Conservation (phyloP, 1,284 basidiomycete genomes). For the Cryptococcus sp. region DNA sequence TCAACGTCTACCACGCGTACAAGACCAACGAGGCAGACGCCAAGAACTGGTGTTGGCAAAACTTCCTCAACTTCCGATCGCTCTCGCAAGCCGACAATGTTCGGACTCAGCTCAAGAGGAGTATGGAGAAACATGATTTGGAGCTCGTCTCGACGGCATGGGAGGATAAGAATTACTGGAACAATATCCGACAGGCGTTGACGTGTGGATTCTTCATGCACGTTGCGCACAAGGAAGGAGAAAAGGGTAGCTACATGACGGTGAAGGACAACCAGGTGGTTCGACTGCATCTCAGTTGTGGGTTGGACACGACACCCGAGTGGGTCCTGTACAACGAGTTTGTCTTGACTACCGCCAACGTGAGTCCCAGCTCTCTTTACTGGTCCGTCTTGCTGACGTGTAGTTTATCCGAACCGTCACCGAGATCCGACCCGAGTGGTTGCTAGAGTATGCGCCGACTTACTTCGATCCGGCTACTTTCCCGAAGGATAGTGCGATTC, state of each 20-base stretch:
- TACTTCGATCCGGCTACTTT: constrained; percentile 57
- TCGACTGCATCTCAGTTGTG: constrained; percentile 88
- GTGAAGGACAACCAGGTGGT: constrained; percentile 95
- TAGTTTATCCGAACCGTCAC: constrained; percentile 89
- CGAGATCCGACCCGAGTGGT: constrained; percentile 83
- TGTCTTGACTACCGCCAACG: constrained; percentile 74
- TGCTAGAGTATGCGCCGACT: constrained; percentile 69
- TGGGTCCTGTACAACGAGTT: constrained; percentile 99
- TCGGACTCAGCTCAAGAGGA: constrained; percentile 81
- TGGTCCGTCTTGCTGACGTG: not conserved
- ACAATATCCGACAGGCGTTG: constrained; percentile 75
- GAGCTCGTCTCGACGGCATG: constrained; percentile 66
- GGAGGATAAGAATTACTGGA: constrained; percentile 73
- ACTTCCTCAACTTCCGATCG: constrained; percentile 80
- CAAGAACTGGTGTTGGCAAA: constrained; percentile 86
- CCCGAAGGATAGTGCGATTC: constrained; percentile 37
- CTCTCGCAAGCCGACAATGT: constrained; percentile 93
- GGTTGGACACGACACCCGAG: constrained; percentile 86
- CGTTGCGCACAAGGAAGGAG: constrained; percentile 91
- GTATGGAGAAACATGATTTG: constrained; percentile 84
- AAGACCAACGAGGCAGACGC: constrained; percentile 59
- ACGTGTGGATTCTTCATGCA: constrained; percentile 99
- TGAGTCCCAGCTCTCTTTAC: constrained; percentile 22
- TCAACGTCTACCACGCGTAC: constrained; percentile 96
- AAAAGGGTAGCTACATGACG: constrained; percentile 77